Base-by-base conservation (phyloP, 2,329 filamentous ascomycete species). In the Rhexocercosporidium sp. region DNA sequence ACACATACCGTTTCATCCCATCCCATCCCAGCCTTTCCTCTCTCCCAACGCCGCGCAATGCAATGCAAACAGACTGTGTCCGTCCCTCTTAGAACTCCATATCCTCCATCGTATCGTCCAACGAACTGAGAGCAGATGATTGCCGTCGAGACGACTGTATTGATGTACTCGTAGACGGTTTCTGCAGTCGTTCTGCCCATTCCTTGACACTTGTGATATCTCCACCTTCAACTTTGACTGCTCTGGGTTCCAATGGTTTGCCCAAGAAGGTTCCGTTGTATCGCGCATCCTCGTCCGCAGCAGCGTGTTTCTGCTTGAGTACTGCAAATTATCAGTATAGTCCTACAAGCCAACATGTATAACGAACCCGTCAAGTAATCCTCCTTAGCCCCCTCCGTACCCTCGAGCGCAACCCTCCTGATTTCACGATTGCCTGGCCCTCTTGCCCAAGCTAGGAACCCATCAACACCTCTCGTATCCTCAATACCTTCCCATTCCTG, bases 191-290 rank as follows among this genome's bases (percentile, higher is more conserved):
- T 37, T 81, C 80, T 61, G 79, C 80, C 92, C 92, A 95, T 65
- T 89, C 88, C 54, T 85, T 82, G 54, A 95, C 85, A 67, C 85
- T 92, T 60, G 88, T 85, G 7, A 85, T 85, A 39, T 87, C 83
- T 22, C 92, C 92, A 51, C 94, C 94, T 77, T 97, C 94, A 61
- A 97, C 90, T 61, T 90, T 83, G 31, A 97, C 82, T 8, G 90
- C 86, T 75, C 88, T 88, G 65, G 90, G 86, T 72, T 97, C 93
- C 59, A 85, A 86, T 53, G 85, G 83, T 71, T 90, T 90, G 3
- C 95, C 95, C 12, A 98, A 83, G 0, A 96, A 86, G 0, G 95
- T 97, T 34, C 93, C 93, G 72, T 91, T 88, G 78, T 93, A 97
- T 75, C 95, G 90, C 11, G 90, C 90, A 75, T 97, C 94, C 75